phyloP scores from a whole-genome alignment of 768 basidiomycete species.

The Holtermanniella nyarrowii region DNA sequence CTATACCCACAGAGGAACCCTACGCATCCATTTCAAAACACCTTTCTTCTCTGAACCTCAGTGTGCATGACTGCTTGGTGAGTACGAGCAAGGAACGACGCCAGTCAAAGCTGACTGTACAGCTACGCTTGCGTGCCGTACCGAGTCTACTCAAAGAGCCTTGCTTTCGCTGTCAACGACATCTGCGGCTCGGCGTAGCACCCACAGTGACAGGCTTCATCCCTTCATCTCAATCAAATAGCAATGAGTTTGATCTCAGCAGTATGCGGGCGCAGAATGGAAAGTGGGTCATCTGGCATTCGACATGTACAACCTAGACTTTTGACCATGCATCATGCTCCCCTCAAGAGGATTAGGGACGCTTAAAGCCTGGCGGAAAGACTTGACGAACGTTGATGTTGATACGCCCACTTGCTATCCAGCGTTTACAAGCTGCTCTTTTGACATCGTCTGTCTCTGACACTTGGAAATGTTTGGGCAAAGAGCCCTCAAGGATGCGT shows the following conservation, averaged over 20 bases:
- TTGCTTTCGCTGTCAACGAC: conserved; percentile 10
- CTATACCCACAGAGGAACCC: too few relatives aligned
- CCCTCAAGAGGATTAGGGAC: conserved; percentile 1
- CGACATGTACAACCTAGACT: conserved; percentile 4
- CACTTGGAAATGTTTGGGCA: conserved; percentile 47
- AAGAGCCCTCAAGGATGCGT: conserved; percentile 67
- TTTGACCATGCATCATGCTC: conserved; percentile 1
- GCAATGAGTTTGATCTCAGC: background rate
- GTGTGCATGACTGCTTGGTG: too few relatives aligned
- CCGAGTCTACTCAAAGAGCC: conserved; percentile 2
- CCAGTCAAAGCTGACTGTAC: background rate
- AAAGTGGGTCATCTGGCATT: conserved; percentile 17
- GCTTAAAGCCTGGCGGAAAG: conserved; percentile 30
- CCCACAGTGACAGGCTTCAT: conserved; percentile 4
- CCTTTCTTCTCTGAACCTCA: too few relatives aligned
- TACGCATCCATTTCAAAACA: too few relatives aligned
- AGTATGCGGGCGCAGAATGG: background rate
- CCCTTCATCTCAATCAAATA: background rate
- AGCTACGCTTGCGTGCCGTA: conserved; percentile 2
- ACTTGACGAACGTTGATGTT: conserved; percentile 83
- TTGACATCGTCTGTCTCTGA: conserved; percentile 26
- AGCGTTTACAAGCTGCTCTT: conserved; percentile 24
- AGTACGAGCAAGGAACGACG: too few relatives aligned
- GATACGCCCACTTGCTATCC: conserved; percentile 47
- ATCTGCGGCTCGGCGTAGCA: conserved; percentile 6